Conservation (phyloP, 2,329 filamentous ascomycete species). For the Fusarium lyarnte region DNA sequence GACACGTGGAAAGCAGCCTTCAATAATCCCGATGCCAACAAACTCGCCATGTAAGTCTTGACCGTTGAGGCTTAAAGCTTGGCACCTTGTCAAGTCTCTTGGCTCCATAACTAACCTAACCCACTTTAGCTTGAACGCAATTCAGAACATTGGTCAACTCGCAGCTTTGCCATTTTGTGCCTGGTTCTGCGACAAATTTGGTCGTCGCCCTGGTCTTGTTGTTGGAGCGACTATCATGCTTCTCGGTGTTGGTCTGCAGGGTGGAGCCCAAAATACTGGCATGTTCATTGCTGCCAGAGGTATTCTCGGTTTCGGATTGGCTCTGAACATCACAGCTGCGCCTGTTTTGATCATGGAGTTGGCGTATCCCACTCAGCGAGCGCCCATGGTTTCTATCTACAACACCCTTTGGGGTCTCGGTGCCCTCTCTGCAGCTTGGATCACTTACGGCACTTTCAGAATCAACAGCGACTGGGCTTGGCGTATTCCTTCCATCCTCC, state of each 20-base stretch:
- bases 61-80: background rate
- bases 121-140: background rate
- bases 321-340: constrained; percentile 5
- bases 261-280: constrained; percentile 4
- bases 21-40: constrained; percentile 2
- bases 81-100: background rate
- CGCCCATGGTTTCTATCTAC: constrained; percentile 18
- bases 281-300: constrained; percentile 17
- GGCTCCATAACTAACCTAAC: background rate
- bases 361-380: constrained; percentile 11
- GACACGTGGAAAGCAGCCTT: constrained; percentile 12
- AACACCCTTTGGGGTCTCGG: constrained; percentile 16
- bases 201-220: background rate
- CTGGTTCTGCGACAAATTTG: constrained; percentile 8
- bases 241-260: constrained; percentile 12
- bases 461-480: constrained; percentile 11
- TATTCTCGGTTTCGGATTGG: constrained; percentile 9
- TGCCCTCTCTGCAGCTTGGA: constrained; percentile 9
- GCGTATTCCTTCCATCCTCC: constrained; percentile 10
- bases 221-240: constrained; percentile 10
- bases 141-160: constrained; percentile 14
- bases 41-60: constrained; percentile 11
- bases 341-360: constrained; percentile 16
- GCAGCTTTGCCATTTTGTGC: constrained; percentile 15
- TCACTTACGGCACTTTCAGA: constrained; percentile 10